Base-by-base conservation (phyloP, 2,329 filamentous ascomycete genomes). In the Cephalotrichum gorgonifer region DNA sequence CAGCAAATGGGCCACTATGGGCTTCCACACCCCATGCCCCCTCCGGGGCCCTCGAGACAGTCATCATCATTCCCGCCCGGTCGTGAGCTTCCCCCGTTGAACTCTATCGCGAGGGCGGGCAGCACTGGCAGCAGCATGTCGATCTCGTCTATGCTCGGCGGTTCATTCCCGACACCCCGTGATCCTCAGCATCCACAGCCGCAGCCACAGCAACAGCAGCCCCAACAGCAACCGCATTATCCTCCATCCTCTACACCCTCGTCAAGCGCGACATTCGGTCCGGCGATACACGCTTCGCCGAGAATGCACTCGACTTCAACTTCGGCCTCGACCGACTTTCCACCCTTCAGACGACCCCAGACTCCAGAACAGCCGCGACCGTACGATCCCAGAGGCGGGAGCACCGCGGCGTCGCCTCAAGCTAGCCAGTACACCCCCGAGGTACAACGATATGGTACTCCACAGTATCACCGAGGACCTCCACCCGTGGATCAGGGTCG, bases 361-460 rank as follows among this genome's bases (percentile, higher is more conserved):
- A 88, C 85, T 0, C 85, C 85, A n/a, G 85, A 88, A 42, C 80
- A 82, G 52, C 70, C 74, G 43, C 73, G 78, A 57, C 67, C 69
- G 49, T 78, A 79, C 65, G 71, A 71, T 53, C 67, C 65, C 35
- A 66, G 75, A 57, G 67, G 65, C 23, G 67, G 65, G 22, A 64
- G 65, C 53, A 59, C 67, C 3, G 70, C 68, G 15, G 70, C 68
- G 4, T 78, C 76, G 14, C 74, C 75, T 6, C 67, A 74, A 55
- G 67, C 66, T 48, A 62, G 76, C 54, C 69, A 67, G 6, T 76
- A 78, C 3, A 81, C 78, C 0, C 79, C 78, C 25, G 79, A 81
- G 54, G 60, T 75, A 17, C 73, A 74, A 53, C 73, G 77, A 52
- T 83, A 79, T 54, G 71, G 74, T 30, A 83, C 79, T 2, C 78